Evolutionary conservation across 495 filamentous ascomycete genomes (phyloP).

Genomic region (Penicillium steckii): DNA sequence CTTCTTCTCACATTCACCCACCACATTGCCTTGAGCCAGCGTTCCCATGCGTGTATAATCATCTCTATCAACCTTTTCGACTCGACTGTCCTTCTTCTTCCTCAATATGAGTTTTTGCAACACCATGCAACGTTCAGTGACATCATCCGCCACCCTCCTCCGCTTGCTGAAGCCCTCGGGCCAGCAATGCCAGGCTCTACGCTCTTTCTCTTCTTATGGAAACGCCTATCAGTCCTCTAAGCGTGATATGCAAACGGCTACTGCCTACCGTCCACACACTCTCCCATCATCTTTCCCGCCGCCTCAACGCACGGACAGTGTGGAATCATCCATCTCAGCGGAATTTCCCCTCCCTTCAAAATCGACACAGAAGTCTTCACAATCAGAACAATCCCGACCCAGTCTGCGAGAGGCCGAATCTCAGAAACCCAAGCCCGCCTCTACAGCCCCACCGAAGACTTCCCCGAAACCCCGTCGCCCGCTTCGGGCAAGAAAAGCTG

Average conservation of each 20-base stretch:
- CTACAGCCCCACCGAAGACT: slow-evolving; percentile 31
- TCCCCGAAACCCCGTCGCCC: slow-evolving; percentile 54
- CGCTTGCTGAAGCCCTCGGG: slow-evolving; percentile 45
- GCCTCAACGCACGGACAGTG: slow-evolving; percentile 61
- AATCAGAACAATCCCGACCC: slow-evolving; percentile 24
- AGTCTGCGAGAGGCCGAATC: slow-evolving; percentile 61
- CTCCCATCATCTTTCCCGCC: slow-evolving; percentile 62
- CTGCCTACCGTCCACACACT: slow-evolving; percentile 74
- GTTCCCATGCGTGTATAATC: slow-evolving; percentile 17
- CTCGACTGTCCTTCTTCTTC: slow-evolving; percentile 18
- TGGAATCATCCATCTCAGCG: slow-evolving; percentile 67
- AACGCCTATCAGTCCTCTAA: slow-evolving; percentile 55
- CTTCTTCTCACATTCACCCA: slow-evolving; percentile 7
- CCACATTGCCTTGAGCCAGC: slow-evolving; percentile 5
- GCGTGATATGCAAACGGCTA: slow-evolving; percentile 68
- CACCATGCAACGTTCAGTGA: slow-evolving; percentile 41
- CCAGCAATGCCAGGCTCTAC: slow-evolving; percentile 52
- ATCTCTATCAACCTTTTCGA: slow-evolving; percentile 3
- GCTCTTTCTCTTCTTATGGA: slow-evolving; percentile 65
- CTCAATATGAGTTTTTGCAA: slow-evolving; percentile 36
- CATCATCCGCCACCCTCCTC: slow-evolving; percentile 56
- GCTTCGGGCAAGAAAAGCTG: slow-evolving; percentile 83
- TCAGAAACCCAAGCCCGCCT: slow-evolving; percentile 53
- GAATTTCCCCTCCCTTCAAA: slow-evolving; percentile 31
- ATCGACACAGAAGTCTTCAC: slow-evolving; percentile 19